These are phyloP conservation scores for Suhomyces taliae DNA, from an alignment of 1,139 yeast species.

Conservation along the genomic window DNA sequence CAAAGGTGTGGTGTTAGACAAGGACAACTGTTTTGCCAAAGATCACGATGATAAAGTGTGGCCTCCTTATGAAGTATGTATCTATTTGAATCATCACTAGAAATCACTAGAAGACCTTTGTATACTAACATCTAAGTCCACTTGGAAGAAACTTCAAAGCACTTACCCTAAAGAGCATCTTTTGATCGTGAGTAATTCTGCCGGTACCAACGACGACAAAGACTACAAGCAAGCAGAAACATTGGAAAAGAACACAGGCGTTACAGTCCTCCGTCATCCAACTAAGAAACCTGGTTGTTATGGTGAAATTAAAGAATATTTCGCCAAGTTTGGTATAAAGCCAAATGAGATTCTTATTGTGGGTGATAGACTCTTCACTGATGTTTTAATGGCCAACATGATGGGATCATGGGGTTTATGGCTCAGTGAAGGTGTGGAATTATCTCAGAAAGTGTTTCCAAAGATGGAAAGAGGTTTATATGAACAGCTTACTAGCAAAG, in stretches of 20 bases:
- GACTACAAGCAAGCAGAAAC: conserved; percentile 59
- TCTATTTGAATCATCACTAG: not conserved
- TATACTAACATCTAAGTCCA: conserved; percentile 23
- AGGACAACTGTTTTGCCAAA: conserved; percentile 91
- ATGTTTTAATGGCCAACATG: conserved; percentile 87
- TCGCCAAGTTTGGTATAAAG: conserved; percentile 46
- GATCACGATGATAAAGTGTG: conserved; percentile 81
- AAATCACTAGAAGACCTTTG: too few relatives aligned
- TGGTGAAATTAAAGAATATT: conserved; percentile 63
- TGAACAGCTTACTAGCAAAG: not conserved
- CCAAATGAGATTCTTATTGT: conserved; percentile 76
- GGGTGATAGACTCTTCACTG: conserved; percentile 91
- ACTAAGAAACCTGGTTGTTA: conserved; percentile 91
- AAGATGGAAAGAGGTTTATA: conserved; percentile 46
- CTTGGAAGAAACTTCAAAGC: conserved; percentile 57
- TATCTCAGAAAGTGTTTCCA: conserved; percentile 52
- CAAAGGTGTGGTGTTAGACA: conserved; percentile 84
- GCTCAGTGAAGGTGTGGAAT: conserved; percentile 74
- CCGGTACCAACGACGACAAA: conserved; percentile 81
- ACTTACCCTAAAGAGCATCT: conserved; percentile 66
- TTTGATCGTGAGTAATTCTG: conserved; percentile 86
- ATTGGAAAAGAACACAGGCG: conserved; percentile 71
- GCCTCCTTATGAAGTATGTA: conserved; percentile 58
- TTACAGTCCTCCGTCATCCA: conserved; percentile 72
- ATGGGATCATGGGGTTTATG: conserved; percentile 90